phyloP scores from a whole-genome alignment of 306 rosid species.

The Castanea sativa region DNA sequence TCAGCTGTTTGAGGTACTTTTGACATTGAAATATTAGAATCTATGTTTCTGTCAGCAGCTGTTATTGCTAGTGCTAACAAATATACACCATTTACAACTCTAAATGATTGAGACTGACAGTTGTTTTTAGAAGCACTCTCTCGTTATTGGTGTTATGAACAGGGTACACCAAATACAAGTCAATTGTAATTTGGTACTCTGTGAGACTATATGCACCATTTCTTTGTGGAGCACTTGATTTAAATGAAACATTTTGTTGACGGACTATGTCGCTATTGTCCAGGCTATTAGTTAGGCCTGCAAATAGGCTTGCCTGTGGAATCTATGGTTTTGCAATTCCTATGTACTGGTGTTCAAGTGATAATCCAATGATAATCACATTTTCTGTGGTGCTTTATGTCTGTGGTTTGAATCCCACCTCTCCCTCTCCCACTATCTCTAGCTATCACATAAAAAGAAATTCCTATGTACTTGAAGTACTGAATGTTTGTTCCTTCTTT shows the following conservation, averaged over 20 bases:
- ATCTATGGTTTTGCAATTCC: not conserved
- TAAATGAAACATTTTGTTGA: not conserved
- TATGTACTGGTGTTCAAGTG: no score
- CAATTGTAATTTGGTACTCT: no score
- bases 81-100: no score
- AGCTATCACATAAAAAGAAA: not conserved
- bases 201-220: not conserved
- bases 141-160: no score
- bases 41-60: not conserved
- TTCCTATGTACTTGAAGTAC: not conserved
- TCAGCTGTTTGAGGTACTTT: conserved; percentile 88
- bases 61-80: not conserved
- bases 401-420: no score
- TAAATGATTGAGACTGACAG: no score
- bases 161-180: no score
- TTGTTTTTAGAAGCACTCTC: no score
- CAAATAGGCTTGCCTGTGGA: not conserved
- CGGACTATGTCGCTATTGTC: not conserved
- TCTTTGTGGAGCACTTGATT: not conserved
- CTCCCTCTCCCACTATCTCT: no score
- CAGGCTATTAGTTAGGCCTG: not conserved
- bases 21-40: conserved; percentile 3
- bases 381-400: no score
- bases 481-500: not conserved
- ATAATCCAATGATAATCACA: no score